These are phyloP conservation scores for Colletotrichum aenigma DNA, from an alignment of 2,329 filamentous ascomycete genomes.

Conservation along the genomic window DNA sequence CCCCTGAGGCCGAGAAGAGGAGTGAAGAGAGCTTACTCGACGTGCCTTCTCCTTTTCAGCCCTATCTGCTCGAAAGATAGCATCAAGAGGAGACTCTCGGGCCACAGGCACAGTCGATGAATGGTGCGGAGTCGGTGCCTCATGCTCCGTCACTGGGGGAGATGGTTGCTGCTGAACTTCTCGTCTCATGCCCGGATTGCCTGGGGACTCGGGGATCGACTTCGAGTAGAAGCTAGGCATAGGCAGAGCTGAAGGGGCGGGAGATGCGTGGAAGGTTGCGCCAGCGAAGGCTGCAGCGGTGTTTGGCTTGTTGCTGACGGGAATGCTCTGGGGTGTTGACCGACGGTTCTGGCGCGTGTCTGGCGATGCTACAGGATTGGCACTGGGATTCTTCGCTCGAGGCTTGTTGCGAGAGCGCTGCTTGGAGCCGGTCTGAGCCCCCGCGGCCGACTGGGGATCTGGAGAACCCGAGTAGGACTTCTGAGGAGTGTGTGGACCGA, in stretches of 20 bases:
- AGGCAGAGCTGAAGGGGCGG: constrained; percentile 86
- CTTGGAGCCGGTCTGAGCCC: constrained; percentile 30
- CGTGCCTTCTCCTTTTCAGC: constrained; percentile 72
- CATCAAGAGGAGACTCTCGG: constrained; percentile 80
- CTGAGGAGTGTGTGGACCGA: constrained; percentile 50
- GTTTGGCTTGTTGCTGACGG: constrained; percentile 46
- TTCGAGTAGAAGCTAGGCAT: constrained; percentile 87
- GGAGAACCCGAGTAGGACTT: constrained; percentile 43
- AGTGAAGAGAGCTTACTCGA: constrained; percentile 54
- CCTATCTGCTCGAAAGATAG: constrained; percentile 88
- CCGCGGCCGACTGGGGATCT: constrained; percentile 31
- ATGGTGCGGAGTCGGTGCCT: constrained; percentile 50
- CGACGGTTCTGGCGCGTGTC: constrained; percentile 43
- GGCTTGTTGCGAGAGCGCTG: constrained; percentile 24
- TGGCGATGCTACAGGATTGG: constrained; percentile 38
- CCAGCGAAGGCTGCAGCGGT: constrained; percentile 78
- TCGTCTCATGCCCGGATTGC: constrained; percentile 29
- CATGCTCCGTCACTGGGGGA: constrained; percentile 56
- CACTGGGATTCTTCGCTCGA: constrained; percentile 22
- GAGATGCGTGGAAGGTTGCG: constrained; percentile 93
- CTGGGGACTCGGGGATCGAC: constrained; percentile 70
- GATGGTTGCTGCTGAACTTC: constrained; percentile 49
- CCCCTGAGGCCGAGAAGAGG: constrained; percentile 40
- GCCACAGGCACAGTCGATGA: constrained; percentile 31
- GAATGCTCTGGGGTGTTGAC: constrained; percentile 40